Conservation (phyloP, 179 eudicot genomes). For the Beta macrorhiza region DNA sequence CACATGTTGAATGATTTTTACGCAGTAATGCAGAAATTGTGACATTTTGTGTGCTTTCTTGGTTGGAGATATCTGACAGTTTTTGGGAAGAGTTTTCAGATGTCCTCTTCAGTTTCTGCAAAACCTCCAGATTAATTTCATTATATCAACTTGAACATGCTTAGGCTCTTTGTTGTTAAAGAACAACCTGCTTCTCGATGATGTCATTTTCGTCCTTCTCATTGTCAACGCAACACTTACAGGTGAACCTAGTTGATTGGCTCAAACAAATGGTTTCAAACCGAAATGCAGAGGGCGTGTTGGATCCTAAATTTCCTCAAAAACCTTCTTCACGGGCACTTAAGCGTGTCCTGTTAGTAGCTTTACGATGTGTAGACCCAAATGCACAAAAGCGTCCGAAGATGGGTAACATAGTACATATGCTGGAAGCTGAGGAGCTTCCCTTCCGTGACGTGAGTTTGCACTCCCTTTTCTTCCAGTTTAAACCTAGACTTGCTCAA, state of each 20-base stretch:
- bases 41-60: too few relatives aligned
- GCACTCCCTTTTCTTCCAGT: not conserved
- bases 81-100: not conserved
- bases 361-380: conserved; percentile 75
- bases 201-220: not conserved
- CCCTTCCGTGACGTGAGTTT: conserved; percentile 52
- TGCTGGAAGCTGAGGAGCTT: conserved; percentile 75
- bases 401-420: conserved; percentile 79
- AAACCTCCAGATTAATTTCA: not conserved
- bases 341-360: conserved; percentile 57
- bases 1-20: not conserved
- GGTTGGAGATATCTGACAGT: too few relatives aligned
- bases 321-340: conserved; percentile 65
- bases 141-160: not conserved
- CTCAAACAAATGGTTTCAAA: conserved; percentile 68
- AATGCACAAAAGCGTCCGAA: conserved; percentile 73
- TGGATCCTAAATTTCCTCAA: conserved; percentile 68
- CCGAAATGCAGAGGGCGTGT: conserved; percentile 65
- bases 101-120: not conserved
- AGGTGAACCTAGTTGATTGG: conserved; percentile 79
- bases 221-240: conserved; percentile 5
- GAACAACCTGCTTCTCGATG: not conserved
- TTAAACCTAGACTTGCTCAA: too few relatives aligned
- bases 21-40: not conserved
- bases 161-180: not conserved